These are phyloP conservation scores for Quercus suber DNA, from an alignment of 306 rosid species.

Conservation along the genomic window DNA sequence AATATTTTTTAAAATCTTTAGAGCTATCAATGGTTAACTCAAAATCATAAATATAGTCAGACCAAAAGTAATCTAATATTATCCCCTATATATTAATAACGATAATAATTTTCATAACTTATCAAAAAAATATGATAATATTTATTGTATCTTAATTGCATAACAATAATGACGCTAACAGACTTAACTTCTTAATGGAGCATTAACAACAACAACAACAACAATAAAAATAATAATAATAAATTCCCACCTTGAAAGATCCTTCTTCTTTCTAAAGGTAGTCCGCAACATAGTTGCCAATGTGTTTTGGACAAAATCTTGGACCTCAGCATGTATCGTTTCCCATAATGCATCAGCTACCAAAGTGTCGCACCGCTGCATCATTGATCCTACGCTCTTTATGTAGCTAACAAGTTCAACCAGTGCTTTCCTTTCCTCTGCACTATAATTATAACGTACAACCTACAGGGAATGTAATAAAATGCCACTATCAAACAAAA, in stretches of 20 bases:
- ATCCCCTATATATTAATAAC: too few species aligned
- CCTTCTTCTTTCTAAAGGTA: conserved; percentile 96
- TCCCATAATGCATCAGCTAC: conserved; percentile 99
- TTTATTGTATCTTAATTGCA: too few species aligned
- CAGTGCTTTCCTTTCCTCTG: conserved; percentile 86
- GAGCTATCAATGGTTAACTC: too few species aligned
- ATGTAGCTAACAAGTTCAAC: conserved; percentile 94
- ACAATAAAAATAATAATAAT: conserved; percentile 1
- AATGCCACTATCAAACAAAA: conserved; percentile 3
- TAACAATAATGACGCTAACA: too few species aligned
- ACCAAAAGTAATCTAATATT: too few species aligned
- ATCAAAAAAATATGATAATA: too few species aligned
- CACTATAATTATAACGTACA: conserved; percentile 84
- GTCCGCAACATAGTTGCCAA: conserved; percentile 89
- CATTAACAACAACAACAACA: not conserved
- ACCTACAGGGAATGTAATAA: conserved; percentile 49
- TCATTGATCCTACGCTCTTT: conserved; percentile 94
- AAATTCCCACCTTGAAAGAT: conserved; percentile 75
- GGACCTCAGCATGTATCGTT: conserved; percentile 97
- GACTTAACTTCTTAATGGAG: not conserved
- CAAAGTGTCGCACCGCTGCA: conserved; percentile 88
- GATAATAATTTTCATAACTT: too few species aligned
- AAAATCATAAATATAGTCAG: too few species aligned
- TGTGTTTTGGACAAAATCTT: conserved; percentile 97
- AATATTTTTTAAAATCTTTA: too few species aligned